Conservation (phyloP, 2,329 filamentous ascomycete genomes). For the Hymenoscyphus fraxineus region DNA sequence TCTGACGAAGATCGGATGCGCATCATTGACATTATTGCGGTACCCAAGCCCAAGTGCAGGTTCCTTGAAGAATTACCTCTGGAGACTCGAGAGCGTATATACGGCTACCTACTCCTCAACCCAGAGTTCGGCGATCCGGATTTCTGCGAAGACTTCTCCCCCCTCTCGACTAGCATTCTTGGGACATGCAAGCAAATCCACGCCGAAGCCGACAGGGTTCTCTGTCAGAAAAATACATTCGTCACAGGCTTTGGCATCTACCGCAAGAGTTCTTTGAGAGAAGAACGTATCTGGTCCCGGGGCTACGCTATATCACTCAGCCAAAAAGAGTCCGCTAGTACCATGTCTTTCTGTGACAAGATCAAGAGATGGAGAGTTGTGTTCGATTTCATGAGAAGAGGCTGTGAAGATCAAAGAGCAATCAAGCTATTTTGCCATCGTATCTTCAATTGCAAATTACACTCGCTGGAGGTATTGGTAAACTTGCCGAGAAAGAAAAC, state of each 20-base stretch:
- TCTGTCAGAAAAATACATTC: constrained; percentile 21
- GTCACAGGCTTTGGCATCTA: background rate
- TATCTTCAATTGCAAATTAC: background rate
- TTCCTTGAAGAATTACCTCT: background rate
- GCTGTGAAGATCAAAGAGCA: background rate
- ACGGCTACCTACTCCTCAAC: background rate
- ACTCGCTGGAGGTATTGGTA: background rate
- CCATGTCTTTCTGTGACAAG: background rate
- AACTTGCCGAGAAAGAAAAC: too few relatives aligned
- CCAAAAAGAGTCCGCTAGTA: background rate
- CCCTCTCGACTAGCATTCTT: constrained; percentile 20
- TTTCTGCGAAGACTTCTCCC: background rate
- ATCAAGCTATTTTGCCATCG: background rate
- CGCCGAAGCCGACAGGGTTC: constrained; percentile 23
- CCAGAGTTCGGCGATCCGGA: background rate
- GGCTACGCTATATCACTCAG: background rate
- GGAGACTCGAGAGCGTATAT: background rate
- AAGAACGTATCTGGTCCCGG: too few relatives aligned
- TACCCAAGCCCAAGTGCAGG: background rate
- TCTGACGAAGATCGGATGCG: background rate
- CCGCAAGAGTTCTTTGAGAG: background rate
- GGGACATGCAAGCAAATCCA: constrained; percentile 20
- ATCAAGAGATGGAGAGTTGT: background rate
- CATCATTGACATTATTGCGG: background rate
- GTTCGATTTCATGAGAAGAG: background rate